Evolutionary conservation across 2,329 filamentous ascomycete genomes (phyloP), one percentile per base, ranked within the genome.

Genomic region (Neoscytalidium dimidiatum): DNA sequence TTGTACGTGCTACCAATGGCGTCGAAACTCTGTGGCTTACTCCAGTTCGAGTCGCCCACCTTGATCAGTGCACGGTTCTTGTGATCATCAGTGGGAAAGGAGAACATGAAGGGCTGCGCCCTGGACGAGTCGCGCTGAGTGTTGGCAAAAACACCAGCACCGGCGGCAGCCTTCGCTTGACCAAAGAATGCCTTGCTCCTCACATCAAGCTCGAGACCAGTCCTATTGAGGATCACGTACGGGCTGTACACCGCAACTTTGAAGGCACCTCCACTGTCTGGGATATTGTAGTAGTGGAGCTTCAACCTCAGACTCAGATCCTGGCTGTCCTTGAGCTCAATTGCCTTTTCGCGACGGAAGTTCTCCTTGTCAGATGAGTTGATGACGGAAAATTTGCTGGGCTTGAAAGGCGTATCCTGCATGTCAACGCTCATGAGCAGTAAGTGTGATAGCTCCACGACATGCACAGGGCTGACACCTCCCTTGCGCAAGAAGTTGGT

Each of bases 401-500:
- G 86, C 73, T 93, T 96, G 84, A 96, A 97, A 0, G 91, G 88
- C 0, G 93, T 97, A 73, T 99, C 95, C 79, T 99, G 92, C 89
- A 99, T 92, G 72, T 98, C 94, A 68, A 99, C 86, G 72, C 94
- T 98, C 71, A 99, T 86, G 31, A 99, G 83, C 3, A 99, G 84
- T 8, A 99, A 83, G 78, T 98, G 96, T 0, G 94, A 97, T 21
- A 99, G 83, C 78, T 99, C 94, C 19, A 98, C 94, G 9, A 98
- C 94, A 75, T 99, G 95, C 0, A 99, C 94, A 0, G 96, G 96
- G 75, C 95, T 99, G 64, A 98, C 90, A 14, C 96, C 96, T 28
- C 96, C 95, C 78, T 97, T 98, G 65, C 95, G 88, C 52, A 99
- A 81, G 80, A 99, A 99, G 76, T 99, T 99, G 4, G 92, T 96